Conservation (phyloP, 495 filamentous ascomycete species). For the Tetracladium setigerum region DNA sequence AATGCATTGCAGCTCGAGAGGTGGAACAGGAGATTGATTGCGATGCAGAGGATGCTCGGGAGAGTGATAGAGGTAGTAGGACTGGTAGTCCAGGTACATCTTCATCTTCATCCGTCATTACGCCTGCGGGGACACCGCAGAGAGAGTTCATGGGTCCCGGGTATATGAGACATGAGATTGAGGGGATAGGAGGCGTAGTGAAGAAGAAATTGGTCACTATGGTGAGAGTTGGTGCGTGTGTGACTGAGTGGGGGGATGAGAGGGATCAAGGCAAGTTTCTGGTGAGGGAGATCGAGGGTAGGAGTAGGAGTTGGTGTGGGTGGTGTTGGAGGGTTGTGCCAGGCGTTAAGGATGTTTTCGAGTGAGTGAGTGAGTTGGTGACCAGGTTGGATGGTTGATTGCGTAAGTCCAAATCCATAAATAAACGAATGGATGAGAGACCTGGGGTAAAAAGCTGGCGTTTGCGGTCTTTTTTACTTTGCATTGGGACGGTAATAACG, state of each 20-base stretch:
- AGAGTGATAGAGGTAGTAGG: constrained; percentile 25
- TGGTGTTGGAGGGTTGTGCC: constrained; percentile 60
- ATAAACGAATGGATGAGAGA: neutral
- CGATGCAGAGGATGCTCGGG: constrained; percentile 54
- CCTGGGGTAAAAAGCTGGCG: no score
- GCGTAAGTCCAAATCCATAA: neutral
- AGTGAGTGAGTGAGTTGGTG: constrained; percentile 2
- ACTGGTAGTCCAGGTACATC: constrained; percentile 19
- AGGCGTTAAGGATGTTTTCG: constrained; percentile 29
- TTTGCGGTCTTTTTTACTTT: no score
- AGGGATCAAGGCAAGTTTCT: constrained; percentile 46
- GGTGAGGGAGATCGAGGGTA: constrained; percentile 44
- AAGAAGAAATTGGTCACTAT: constrained; percentile 75
- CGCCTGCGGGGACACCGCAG: neutral
- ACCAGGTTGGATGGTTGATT: neutral
- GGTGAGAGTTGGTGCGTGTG: constrained; percentile 70
- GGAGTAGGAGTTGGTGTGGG: constrained; percentile 55
- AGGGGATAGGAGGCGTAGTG: constrained; percentile 76
- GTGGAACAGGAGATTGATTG: constrained; percentile 77
- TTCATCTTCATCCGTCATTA: constrained; percentile 2
- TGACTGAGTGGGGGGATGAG: constrained; percentile 78
- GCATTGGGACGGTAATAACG: no score
- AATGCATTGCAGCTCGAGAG: constrained; percentile 63
- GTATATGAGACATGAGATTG: constrained; percentile 76
- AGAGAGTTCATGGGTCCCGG: constrained; percentile 41